A percentile compares a stretch with the other conserved stretches of the same genome.
These are phyloP conservation scores for Simplicillium aogashimaense DNA, from an alignment of 2,329 filamentous ascomycete genomes.

Conservation along the genomic window DNA sequence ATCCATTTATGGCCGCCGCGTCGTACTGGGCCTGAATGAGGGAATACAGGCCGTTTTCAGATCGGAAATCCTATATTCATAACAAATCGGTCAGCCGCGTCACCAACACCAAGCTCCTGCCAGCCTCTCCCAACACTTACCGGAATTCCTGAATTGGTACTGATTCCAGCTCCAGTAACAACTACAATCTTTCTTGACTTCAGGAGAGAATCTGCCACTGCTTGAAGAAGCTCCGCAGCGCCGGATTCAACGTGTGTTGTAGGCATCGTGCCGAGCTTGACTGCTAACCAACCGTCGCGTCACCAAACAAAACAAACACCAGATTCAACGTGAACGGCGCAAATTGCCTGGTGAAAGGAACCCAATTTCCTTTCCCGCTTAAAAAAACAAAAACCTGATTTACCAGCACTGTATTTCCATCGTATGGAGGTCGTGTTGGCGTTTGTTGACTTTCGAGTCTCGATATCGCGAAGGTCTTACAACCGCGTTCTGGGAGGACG, in stretches of 20 bases:
- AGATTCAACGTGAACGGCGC: too few relatives aligned
- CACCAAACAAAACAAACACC: too few relatives aligned
- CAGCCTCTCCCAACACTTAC: conserved; percentile 26
- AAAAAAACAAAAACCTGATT: too few relatives aligned
- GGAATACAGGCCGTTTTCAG: conserved; percentile 62
- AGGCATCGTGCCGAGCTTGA: conserved; percentile 33
- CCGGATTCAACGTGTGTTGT: conserved; percentile 44
- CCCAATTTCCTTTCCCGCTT: too few relatives aligned
- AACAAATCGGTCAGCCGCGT: background rate
- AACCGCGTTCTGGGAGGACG: too few relatives aligned
- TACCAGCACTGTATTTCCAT: too few relatives aligned
- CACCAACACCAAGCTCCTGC: background rate
- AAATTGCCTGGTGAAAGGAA: background rate
- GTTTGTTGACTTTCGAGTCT: too few relatives aligned
- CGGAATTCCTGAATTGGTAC: conserved; percentile 66
- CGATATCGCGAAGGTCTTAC: too few relatives aligned
- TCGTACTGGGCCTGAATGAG: conserved; percentile 61
- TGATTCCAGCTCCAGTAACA: conserved; percentile 64
- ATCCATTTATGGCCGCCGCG: conserved; percentile 30
- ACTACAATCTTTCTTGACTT: conserved; percentile 62
- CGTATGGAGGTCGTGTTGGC: too few relatives aligned
- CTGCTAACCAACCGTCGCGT: too few relatives aligned
- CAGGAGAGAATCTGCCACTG: conserved; percentile 53
- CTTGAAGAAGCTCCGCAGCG: conserved; percentile 46
- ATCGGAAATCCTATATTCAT: conserved; percentile 53